Evolutionary conservation across 2,329 filamentous ascomycete species (phyloP), one percentile per base, ranked within the genome.

Genomic region (Parastagonospora nodorum): DNA sequence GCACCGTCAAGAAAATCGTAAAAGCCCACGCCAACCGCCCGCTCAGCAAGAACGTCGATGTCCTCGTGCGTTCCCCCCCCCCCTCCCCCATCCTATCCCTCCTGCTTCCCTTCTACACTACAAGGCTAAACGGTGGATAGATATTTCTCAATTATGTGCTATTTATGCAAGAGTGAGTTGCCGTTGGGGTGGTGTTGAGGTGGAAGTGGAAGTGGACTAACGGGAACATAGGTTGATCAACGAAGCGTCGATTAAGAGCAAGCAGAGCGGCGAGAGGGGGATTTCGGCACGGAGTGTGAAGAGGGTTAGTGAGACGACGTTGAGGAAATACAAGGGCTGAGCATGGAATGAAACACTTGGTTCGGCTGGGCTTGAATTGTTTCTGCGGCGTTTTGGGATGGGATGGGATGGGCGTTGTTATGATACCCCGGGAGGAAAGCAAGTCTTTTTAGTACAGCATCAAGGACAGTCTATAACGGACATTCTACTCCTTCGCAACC

Each of bases 21-120:
- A 96, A 96, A 76, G 91, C 90, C 14, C 91, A 96, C 73, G 88
- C 90, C 8, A 88, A 89, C 57, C 86, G 87, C 69, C 88, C 83
- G 58, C 75, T 96, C 57, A 90, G 87, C 78, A 94, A 91, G 74
- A 92, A 94, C 74, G 88, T 87, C 28, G 92, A 96, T 74, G 86
- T 95, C 50, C 80, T 93, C 76, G 90, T 95, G 75, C 53, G 83
- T 64, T 39, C 43, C n/a, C 29, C 42, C 31, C 2, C 24, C 24
- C 19, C 28, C 27, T n/a, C n/a, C n/a, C n/a, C n/a, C n/a, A n/a
- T 10, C 15, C 39, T 4, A 42, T 12, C 38, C 50, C 19, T 27
- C n/a, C n/a, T n/a, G n/a, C 6, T 35, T 12, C 32, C 8, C 53
- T 14, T 7, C 14, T 2, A 45, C 11, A 10, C 2, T 1, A 15